Evolutionary conservation across 129 eudicot species (phyloP), one percentile per base, ranked within the genome.

Genomic region (Artemisia argyi): DNA sequence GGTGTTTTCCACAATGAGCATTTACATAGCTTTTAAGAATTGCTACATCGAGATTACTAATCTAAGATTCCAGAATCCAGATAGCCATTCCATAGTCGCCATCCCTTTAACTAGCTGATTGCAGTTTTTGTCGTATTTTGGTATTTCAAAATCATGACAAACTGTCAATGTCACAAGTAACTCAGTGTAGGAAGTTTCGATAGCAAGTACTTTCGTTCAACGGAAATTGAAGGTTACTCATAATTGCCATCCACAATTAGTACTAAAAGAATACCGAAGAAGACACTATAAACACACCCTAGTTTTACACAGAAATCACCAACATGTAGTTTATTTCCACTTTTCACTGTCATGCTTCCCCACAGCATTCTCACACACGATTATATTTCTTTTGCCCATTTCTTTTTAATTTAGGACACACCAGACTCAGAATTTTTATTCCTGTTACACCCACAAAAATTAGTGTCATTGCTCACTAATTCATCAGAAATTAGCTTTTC

Each of bases 301-400:
- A 61, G 18, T 69, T 69, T 76, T 69, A 49, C 71, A 60, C 81
- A 61, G 59, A 50, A 47, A 71, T 50, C 22, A 61, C 46, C 32
- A 76, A 68, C n/a, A 44, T 56, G 56, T 69, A 42, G 71, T 77
- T 69, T 77, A 77, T 77, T 77, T 68, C n/a, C 20, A 68, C 64
- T 61, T 48, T 69, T 60, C 57, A 44, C 22, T 0, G 3, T 61
- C 75, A 14, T 39, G 42, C 57, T 22, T 54, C 19, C 35, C 22
- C 28, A 18, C 44, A 56, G 57, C 32, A 61, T 62, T 60, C 50
- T 73, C 60, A 19, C 39, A 73, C 78, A n/a, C 28, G 1, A 50
- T n/a, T 42, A 32, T 32, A 8, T 60, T 32, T 52, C 49, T 47
- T 3, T 7, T 42, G 44, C 11, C 28, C 35, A 39, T 39, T 39